These are phyloP conservation scores for Phlebiopsis flavidoalba DNA, from an alignment of 768 basidiomycete genomes.

Conservation along the genomic window DNA sequence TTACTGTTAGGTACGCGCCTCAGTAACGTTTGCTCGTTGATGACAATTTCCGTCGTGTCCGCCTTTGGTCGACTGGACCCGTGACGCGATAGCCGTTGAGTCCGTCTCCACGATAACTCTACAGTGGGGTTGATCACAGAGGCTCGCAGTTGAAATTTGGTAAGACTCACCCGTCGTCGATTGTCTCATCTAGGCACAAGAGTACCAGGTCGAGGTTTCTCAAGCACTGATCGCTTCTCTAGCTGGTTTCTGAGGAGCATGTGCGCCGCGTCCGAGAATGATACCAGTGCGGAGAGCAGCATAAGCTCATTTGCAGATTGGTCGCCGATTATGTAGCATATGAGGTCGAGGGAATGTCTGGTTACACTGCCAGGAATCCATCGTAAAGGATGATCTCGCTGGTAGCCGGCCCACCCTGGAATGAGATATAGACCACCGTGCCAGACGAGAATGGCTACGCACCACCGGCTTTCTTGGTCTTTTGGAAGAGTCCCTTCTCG, in stretches of 20 bases:
- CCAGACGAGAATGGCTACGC: constrained; percentile 20
- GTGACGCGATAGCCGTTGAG: constrained; percentile 88
- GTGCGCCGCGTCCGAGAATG: constrained; percentile 81
- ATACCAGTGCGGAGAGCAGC: constrained; percentile 79
- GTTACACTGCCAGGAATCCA: constrained; percentile 87
- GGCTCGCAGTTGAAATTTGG: no score
- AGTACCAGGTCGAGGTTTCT: constrained; percentile 92
- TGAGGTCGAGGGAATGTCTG: constrained; percentile 92
- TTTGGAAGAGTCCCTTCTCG: constrained; percentile 93
- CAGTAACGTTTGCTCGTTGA: constrained; percentile 97
- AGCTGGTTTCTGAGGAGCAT: constrained; percentile 87
- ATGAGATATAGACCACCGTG: not conserved
- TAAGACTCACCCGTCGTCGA: constrained; percentile 87
- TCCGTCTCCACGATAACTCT: constrained; percentile 98
- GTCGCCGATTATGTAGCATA: constrained; percentile 88
- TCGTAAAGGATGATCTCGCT: constrained; percentile 94
- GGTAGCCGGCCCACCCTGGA: constrained; percentile 25
- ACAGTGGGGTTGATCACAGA: not conserved
- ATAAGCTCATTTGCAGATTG: constrained; percentile 93
- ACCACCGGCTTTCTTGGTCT: constrained; percentile 95
- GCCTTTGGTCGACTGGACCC: constrained; percentile 90
- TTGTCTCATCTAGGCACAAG: constrained; percentile 91
- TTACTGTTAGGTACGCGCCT: constrained; percentile 89
- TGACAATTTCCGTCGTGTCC: constrained; percentile 93
- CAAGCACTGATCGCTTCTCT: constrained; percentile 91